Conservation (phyloP, 2,329 filamentous ascomycete species). For the Lasiodiplodia sp. region DNA sequence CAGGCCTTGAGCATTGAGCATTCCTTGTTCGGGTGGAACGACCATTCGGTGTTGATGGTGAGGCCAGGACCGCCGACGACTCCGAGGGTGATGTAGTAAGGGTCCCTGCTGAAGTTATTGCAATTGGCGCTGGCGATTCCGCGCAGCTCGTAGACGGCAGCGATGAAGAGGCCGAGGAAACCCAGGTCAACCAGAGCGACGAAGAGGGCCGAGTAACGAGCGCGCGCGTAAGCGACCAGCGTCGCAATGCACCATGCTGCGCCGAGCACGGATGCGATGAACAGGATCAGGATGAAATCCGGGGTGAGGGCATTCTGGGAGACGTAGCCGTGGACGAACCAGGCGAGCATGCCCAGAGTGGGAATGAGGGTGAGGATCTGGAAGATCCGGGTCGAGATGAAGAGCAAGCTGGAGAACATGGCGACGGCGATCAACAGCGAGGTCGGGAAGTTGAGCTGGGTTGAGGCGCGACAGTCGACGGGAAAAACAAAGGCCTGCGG, state of each 20-base stretch:
- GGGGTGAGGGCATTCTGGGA: slow-evolving; percentile 65
- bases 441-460: not conserved
- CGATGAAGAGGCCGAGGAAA: slow-evolving; percentile 70
- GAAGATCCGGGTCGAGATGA: slow-evolving; percentile 67
- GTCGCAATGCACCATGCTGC: slow-evolving; percentile 68
- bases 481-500: not conserved
- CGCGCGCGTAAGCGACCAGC: slow-evolving; percentile 65
- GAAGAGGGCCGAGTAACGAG: slow-evolving; percentile 65
- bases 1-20: slow-evolving; percentile 92
- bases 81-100: slow-evolving; percentile 67
- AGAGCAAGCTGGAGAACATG: slow-evolving; percentile 61
- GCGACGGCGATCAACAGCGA: slow-evolving; percentile 5
- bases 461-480: not conserved
- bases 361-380: slow-evolving; percentile 69
- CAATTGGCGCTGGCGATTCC: slow-evolving; percentile 71
- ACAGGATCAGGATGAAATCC: slow-evolving; percentile 66
- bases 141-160: slow-evolving; percentile 65
- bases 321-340: slow-evolving; percentile 67
- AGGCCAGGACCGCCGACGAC: slow-evolving; percentile 64
- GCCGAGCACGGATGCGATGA: slow-evolving; percentile 69
- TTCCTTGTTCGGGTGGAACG: slow-evolving; percentile 70
- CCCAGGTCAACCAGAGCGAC: slow-evolving; percentile 67
- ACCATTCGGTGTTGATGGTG: slow-evolving; percentile 55
- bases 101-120: slow-evolving; percentile 60
- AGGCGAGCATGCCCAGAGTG: slow-evolving; percentile 68